Base-by-base conservation (phyloP, 352 stramenopile species). In the Globisporangium heterothallicum region DNA sequence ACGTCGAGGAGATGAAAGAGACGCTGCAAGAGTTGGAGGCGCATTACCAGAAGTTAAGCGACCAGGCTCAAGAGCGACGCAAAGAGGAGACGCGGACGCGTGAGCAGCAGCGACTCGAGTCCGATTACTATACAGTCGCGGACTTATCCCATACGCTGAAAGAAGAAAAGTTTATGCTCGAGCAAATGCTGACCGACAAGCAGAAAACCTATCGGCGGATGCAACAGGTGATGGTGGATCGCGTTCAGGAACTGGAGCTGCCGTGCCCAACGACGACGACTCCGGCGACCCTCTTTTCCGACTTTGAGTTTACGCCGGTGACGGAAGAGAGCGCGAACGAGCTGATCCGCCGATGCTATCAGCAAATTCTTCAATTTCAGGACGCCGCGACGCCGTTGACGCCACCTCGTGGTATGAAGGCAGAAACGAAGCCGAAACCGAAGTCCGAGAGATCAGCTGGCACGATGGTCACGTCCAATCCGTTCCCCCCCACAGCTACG, bases 151-250 rank as follows among this genome's bases (percentile, higher is more conserved):
- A 76, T 38, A 66, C 59, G 29, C 56, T 85, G 13, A 77, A 85
- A 58, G 69, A 80, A 24, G 73, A 87, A 32, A 81, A 82, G 50
- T 84, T 76, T 47, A 72, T 85, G 67, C 57, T 75, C 42, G 68
- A 81, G 47, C 65, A 44, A 19, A 48, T 53, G 35, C 38, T 64
- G 13, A 55, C 43, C 8, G 57, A 64, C 14, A 56, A 64, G 49
- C 54, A 62, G 24, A 62, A 62, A 42, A 62, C 42, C 25, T 52
- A 45, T n/a, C 59, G 38, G 29, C 59, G 45, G n/a, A 58, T 63
- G 53, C 41, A 64, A 34, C 57, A 64, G 38, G 46, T 66, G 29
- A 58, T 66, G 59, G 44, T 61, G 0, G 66, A 74, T 53, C 58
- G 69, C 21, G 58, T 68, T 38, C 58, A 79, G 21, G 73, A 87